Evolutionary conservation across 345 rosid species (phyloP).

Genomic region (Boechera stricta): DNA sequence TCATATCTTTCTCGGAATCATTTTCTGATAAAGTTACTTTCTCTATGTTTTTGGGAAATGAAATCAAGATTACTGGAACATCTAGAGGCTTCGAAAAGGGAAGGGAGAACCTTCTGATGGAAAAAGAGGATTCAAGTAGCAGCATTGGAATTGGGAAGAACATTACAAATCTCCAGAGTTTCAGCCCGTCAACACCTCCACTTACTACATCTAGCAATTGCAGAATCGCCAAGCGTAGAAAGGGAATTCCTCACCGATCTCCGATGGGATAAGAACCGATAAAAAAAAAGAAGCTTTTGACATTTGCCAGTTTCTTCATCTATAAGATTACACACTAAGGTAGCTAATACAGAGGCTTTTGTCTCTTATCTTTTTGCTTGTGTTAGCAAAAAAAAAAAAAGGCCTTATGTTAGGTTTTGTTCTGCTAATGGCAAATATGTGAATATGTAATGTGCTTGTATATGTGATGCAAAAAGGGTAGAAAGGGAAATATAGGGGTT

Average conservation of each 20-base stretch:
- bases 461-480: conserved; percentile 42
- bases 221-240: conserved; percentile 79
- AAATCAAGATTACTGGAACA: conserved; percentile 72
- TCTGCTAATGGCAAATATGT: conserved; percentile 36
- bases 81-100: conserved; percentile 65
- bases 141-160: conserved; percentile 58
- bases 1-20: background rate
- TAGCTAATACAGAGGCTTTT: conserved; percentile 33
- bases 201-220: conserved; percentile 70
- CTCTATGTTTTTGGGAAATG: conserved; percentile 16
- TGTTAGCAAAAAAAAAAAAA: conserved; percentile 10
- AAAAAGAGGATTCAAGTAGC: conserved; percentile 83
- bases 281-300: conserved; percentile 18
- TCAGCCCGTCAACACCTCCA: conserved; percentile 87
- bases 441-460: conserved; percentile 44
- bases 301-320: conserved; percentile 37
- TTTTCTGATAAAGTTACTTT: conserved; percentile 16
- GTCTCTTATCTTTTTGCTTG: conserved; percentile 33
- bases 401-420: conserved; percentile 34
- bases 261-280: conserved; percentile 64
- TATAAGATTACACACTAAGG: conserved; percentile 29
- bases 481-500: conserved; percentile 41
- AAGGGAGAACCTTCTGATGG: conserved; percentile 55
- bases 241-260: conserved; percentile 96
- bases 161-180: conserved; percentile 56